These are phyloP conservation scores for Thuja plicata DNA, from an alignment of 83 land plant genomes.

Conservation along the genomic window DNA sequence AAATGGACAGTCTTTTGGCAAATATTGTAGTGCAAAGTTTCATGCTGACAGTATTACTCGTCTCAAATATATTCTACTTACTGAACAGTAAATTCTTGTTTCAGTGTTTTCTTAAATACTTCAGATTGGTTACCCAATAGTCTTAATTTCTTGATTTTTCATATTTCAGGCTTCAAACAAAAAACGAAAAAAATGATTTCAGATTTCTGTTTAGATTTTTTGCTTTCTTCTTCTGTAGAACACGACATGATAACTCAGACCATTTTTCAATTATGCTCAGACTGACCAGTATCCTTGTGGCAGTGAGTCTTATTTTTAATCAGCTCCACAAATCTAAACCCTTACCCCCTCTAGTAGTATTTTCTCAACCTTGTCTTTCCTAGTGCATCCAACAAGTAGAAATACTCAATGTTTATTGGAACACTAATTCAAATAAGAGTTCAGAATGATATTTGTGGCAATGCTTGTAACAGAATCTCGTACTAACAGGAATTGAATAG, in stretches of 20 bases:
- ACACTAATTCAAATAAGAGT: not conserved
- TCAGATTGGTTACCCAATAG: not conserved
- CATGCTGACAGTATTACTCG: too few relatives aligned
- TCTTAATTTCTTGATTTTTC: too few relatives aligned
- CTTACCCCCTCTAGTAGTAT: not conserved
- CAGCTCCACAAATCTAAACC: not conserved
- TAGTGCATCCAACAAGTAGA: not conserved
- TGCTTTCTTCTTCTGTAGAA: too few relatives aligned
- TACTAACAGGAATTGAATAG: not conserved
- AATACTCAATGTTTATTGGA: not conserved
- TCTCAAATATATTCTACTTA: too few relatives aligned
- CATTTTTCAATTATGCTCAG: not conserved
- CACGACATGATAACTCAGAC: not conserved
- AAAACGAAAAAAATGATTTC: too few relatives aligned
- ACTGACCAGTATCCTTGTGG: not conserved
- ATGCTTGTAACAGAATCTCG: not conserved
- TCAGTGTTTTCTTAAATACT: not conserved
- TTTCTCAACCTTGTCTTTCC: not conserved
- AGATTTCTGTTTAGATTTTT: too few relatives aligned
- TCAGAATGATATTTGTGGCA: not conserved
- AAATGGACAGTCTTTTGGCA: too few relatives aligned
- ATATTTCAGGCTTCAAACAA: too few relatives aligned
- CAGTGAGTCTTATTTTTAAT: not conserved
- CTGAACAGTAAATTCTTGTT: not conserved
- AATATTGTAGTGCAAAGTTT: too few relatives aligned